Evolutionary conservation across 75 land plant species (phyloP).

Genomic region (Sequoia sempervirens): DNA sequence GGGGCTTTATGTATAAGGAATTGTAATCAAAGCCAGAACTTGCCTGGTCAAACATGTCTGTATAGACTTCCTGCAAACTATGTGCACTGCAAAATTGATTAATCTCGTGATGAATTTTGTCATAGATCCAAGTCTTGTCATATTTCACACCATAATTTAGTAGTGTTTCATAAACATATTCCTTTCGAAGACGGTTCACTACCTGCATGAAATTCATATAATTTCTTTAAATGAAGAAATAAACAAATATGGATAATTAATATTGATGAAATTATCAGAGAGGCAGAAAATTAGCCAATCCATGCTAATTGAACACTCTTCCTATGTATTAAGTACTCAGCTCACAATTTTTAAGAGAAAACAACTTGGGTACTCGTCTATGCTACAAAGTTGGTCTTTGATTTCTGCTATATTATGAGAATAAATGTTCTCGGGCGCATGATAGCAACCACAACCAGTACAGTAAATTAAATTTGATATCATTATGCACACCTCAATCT

Average conservation of each 20-base stretch:
- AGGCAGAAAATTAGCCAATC: background rate
- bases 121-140: slow-evolving; percentile 62
- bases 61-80: slow-evolving; percentile 48
- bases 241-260: background rate
- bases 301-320: background rate
- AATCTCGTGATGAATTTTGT: slow-evolving; percentile 62
- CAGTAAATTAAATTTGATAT: background rate
- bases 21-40: background rate
- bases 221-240: background rate
- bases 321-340: background rate
- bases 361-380: background rate
- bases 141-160: slow-evolving; percentile 52
- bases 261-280: background rate
- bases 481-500: slow-evolving; percentile 60
- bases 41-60: slow-evolving; percentile 57
- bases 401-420: background rate
- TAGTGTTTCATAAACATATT: slow-evolving; percentile 84
- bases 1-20: background rate
- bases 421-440: background rate
- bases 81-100: slow-evolving; percentile 56
- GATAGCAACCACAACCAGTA: background rate
- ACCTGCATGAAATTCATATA: slow-evolving; percentile 40
- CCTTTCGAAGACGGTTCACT: slow-evolving; percentile 84
- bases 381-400: background rate
- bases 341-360: background rate